Evolutionary conservation across 345 rosid species (phyloP), one percentile per base, ranked within the genome.

Genomic region (Luvunga scandens): DNA sequence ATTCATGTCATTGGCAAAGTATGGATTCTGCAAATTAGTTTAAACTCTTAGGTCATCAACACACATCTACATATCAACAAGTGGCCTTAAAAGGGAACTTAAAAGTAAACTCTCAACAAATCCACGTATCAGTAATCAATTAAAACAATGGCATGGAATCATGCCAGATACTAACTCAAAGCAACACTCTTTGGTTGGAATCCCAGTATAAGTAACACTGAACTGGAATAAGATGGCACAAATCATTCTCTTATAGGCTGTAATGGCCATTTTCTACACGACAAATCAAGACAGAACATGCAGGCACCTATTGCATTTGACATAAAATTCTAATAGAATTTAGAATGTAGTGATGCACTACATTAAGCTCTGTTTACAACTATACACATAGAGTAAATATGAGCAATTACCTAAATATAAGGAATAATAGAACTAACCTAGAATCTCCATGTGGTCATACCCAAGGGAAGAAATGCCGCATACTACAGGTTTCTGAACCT

Each of bases 361-460:
- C 25, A 6, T 66, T 2, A 30, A 34, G 14, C 21, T 63, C 14
- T 12, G 31, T 19, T 7, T 53, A 19, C 65, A 57, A 50, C 4
- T 38, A 34, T 31, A 70, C 72, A 76, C 36, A 18, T 67, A 6
- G 66, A 73, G 10, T 77, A 61, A 79, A 34, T 27, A 39, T 25
- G 28, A 50, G 62, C 71, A 76, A 28, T 50, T 77, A 72, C 57
- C 80, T 62, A 82, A 50, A 74, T 71, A 34, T 68, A 19, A 7
- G 78, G 68, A 80, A 75, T 78, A 28, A 70, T 75, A 75, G 85
- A 76, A 92, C 99, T 85, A 88, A 96, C 99, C 99, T 73, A 96
- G 98, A 83, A 96, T 96, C 88, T 96, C 99, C 98, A 91, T 96
- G 86, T 96, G 99, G 80, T 96, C 99, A 85, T 91, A 96, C 59